Evolutionary conservation across 2,329 filamentous ascomycete species (phyloP), one percentile per base, ranked within the genome.

Genomic region (Alternaria triticimaculans): DNA sequence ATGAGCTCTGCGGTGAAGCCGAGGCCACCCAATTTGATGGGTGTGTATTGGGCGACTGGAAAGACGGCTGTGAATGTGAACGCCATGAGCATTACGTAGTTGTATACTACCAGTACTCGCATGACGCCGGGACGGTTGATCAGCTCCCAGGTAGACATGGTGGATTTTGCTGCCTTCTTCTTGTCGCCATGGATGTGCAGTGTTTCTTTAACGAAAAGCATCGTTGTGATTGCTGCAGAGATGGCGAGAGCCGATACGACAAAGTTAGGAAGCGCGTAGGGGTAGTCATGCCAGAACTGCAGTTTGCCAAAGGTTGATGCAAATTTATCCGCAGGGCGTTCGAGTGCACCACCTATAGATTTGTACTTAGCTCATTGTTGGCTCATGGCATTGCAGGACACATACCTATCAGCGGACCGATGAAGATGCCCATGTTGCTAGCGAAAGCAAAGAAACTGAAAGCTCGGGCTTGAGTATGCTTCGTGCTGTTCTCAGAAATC

Each of bases 401-500:
- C 66, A 49, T 64, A 81, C 81, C 83, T 20, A 93, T 73, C 9
- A 92, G 72, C 3, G 92, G 91, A 0, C 92, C 92, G 2, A 93
- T 28, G 62, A 93, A 88, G 48, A 95, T 88, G 5, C 92, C 92
- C 9, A 94, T 21, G 68, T 95, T 95, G 5, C 88, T 88, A 0
- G 87, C 84, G 73, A 95, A 92, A 10, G 91, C 90, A 74, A 94
- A 94, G 83, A 88, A 91, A 72, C 89, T 89, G 73, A 94, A 96
- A 0, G 90, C 88, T 26, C 85, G 82, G 0, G 92, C 92, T 78
- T 94, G 92, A 0, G 89, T 94, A 65, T 87, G 85, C 6, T 86
- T 81, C 0, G 89, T 92, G 76, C 88, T 90, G 69, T 89, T 88
- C 79, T 96, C 92, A 18, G 87, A 87, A 28, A 95, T 84, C 90